Base-by-base conservation (phyloP, 1,139 yeast species). In the Chernovozyma aurita region DNA sequence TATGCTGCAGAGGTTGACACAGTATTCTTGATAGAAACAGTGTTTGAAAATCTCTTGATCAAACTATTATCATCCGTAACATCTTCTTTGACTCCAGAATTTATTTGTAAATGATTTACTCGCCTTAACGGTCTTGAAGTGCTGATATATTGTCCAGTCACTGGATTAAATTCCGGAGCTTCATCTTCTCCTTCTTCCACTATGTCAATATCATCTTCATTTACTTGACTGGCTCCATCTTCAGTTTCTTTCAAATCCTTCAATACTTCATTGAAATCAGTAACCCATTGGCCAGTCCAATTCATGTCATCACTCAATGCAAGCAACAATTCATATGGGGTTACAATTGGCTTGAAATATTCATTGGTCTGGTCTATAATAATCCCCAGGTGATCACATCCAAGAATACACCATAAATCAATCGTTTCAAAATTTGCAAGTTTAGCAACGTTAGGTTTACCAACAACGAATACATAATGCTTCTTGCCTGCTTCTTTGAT, bases 361-460 rank as follows among this genome's bases (percentile, higher is more conserved):
- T 90, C 96, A 42, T 76, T 80, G 29, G 63, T 65, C 42, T 81
- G 80, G 55, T 88, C 95, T 21, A 90, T 61, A 30, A 92, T 80
- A 15, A 92, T 82, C 4, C 98, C 97, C 39, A 95, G 92, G 48
- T 88, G 88, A 13, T 95, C 90, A 59, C 99, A 94, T 0, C 98
- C 98, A 17, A 92, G 61, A 14, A 92, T 77, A 52, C 95, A 90
- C 97, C 98, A 92, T 20, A 85, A 72, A 49, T 92, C 98, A 14
- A 92, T 76, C 16, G 80, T 80, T 45, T 90, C 97, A 54, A 94
- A 92, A 57, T 92, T 92, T 11, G 98, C 98, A 37, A 92, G 67
- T 52, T 92, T 92, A 28, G 98, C 95, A 4, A 92, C 97, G 52
- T 92, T 92, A n/a, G 97, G 97, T 55, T 94, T 94, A 13, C 99